Percentiles rank a stretch among this genome's conserved stretches.
These are phyloP conservation scores for Hymenoscyphus fraxineus DNA, from an alignment of 2,329 filamentous ascomycete genomes.

Conservation along the genomic window DNA sequence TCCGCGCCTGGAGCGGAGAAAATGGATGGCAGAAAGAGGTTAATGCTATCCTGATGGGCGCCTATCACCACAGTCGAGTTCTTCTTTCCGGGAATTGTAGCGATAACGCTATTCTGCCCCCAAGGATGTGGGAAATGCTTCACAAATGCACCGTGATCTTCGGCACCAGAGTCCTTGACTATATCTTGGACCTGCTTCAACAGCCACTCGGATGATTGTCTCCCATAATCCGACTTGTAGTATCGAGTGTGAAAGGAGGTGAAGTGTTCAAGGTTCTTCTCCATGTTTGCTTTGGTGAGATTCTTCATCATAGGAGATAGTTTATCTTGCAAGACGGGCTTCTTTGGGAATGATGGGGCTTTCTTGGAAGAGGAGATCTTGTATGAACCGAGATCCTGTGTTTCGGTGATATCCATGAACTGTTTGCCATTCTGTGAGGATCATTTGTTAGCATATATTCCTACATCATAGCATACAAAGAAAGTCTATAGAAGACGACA, in stretches of 20 bases:
- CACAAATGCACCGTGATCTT: slow-evolving; percentile 62
- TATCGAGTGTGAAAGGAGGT: slow-evolving; percentile 79
- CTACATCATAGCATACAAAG: not conserved
- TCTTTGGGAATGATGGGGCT: slow-evolving; percentile 59
- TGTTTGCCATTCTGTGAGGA: slow-evolving; percentile 67
- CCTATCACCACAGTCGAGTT: slow-evolving; percentile 85
- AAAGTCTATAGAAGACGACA: slow-evolving; percentile 30
- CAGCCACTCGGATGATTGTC: slow-evolving; percentile 85
- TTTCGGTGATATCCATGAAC: slow-evolving; percentile 93
- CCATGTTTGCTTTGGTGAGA: slow-evolving; percentile 73
- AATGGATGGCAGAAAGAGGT: slow-evolving; percentile 80
- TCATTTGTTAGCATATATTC: not conserved
- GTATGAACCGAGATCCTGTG: slow-evolving; percentile 57
- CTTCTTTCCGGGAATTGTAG: slow-evolving; percentile 80
- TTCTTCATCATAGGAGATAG: slow-evolving; percentile 64
- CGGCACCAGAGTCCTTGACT: slow-evolving; percentile 67
- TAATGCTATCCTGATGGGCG: slow-evolving; percentile 93
- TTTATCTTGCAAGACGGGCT: slow-evolving; percentile 60
- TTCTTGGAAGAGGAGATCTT: slow-evolving; percentile 38
- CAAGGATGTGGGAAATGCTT: slow-evolving; percentile 76
- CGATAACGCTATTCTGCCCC: slow-evolving; percentile 89
- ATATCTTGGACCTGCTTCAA: slow-evolving; percentile 69
- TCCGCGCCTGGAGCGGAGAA: slow-evolving; percentile 89
- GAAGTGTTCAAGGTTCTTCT: slow-evolving; percentile 71
- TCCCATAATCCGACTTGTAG: slow-evolving; percentile 74